These are phyloP conservation scores for Nemania abortiva DNA, from an alignment of 2,329 filamentous ascomycete species.

Conservation along the genomic window DNA sequence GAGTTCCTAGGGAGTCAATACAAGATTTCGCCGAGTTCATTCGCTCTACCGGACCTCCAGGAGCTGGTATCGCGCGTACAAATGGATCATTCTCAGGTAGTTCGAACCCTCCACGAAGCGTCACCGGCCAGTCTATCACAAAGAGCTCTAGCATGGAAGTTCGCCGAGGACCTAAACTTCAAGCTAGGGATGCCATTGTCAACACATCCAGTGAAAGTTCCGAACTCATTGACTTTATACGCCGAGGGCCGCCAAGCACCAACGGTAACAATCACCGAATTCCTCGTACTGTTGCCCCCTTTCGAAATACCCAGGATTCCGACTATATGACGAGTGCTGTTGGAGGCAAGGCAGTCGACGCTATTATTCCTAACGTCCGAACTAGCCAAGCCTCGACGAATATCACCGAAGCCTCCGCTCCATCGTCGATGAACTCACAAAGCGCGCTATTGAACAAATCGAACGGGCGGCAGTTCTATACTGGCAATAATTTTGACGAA, in stretches of 20 bases:
- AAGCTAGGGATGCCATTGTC: constrained; percentile 78
- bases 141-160: constrained; percentile 55
- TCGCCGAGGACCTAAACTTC: constrained; percentile 64
- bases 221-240: constrained; percentile 95
- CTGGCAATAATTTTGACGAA: constrained; percentile 59
- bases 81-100: constrained; percentile 47
- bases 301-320: constrained; percentile 86
- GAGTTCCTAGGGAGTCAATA: constrained; percentile 76
- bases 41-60: constrained; percentile 81
- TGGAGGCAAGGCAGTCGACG: constrained; percentile 69
- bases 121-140: constrained; percentile 50
- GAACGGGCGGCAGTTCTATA: constrained; percentile 54
- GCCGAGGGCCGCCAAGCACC: constrained; percentile 79
- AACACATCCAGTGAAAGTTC: constrained; percentile 76
- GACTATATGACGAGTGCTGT: constrained; percentile 73
- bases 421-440: constrained; percentile 79
- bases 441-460: constrained; percentile 72
- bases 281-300: constrained; percentile 84
- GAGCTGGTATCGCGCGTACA: constrained; percentile 48
- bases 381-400: constrained; percentile 69
- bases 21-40: constrained; percentile 92
- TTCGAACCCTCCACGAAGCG: constrained; percentile 48
- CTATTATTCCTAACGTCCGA: constrained; percentile 67
- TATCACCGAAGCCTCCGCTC: constrained; percentile 68
- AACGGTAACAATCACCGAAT: constrained; percentile 75